phyloP scores from a whole-genome alignment of 192 early-diverging fungal genomes.

The Linnemannia exigua region DNA sequence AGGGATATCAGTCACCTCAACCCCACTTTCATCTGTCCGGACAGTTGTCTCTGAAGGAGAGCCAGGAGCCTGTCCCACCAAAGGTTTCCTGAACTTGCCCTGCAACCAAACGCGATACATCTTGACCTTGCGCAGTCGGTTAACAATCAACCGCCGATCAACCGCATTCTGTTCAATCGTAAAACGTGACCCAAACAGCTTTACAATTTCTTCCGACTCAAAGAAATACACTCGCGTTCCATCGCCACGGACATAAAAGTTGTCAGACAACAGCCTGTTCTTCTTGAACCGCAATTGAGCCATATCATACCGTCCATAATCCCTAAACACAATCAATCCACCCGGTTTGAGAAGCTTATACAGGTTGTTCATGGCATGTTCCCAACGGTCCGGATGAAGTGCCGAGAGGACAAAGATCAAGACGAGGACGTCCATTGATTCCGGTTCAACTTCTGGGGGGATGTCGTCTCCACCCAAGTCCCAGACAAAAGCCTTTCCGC shows the following conservation, averaged over 20 bases:
- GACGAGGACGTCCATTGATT: constrained; percentile 90
- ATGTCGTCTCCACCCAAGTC: constrained; percentile 87
- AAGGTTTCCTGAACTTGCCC: constrained; percentile 90
- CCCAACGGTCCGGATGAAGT: constrained; percentile 88
- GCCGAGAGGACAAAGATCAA: constrained; percentile 98
- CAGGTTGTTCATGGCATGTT: constrained; percentile 85
- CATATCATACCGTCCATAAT: constrained; percentile 98
- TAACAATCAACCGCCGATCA: constrained; percentile 94
- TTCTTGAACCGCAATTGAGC: constrained; percentile 98
- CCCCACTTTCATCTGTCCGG: constrained; percentile 1
- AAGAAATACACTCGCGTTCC: constrained; percentile 98
- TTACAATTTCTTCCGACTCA: constrained; percentile 71
- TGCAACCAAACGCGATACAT: constrained; percentile 99
- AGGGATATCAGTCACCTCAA: constrained; percentile 42
- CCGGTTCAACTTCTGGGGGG: constrained; percentile 78
- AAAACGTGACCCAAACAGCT: constrained; percentile 72
- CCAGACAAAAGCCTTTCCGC: constrained; percentile 94
- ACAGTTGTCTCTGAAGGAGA: constrained; percentile 36
- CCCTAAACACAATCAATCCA: constrained; percentile 90
- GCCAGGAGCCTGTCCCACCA: constrained; percentile 11
- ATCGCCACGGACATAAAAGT: constrained; percentile 98
- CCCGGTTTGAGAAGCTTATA: constrained; percentile 89
- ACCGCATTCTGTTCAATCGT: constrained; percentile 90
- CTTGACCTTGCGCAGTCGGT: constrained; percentile 90
- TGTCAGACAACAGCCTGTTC: constrained; percentile 89